A percentile compares a stretch with the other conserved stretches of the same genome.
These are phyloP conservation scores for Colletotrichum higginsianum DNA, from an alignment of 2,329 filamentous ascomycete genomes.

Conservation along the genomic window DNA sequence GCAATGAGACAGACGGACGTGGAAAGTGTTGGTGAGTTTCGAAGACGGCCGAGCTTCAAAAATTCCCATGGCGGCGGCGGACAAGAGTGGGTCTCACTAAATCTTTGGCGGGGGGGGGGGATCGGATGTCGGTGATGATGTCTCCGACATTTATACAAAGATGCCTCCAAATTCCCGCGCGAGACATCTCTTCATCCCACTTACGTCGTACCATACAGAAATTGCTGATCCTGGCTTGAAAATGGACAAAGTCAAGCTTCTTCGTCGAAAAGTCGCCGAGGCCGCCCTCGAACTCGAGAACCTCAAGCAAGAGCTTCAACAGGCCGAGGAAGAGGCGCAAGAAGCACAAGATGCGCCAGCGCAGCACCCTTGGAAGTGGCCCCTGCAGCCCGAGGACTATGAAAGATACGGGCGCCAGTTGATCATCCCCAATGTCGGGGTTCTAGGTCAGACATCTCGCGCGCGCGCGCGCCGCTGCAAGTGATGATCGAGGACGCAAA, in stretches of 20 bases:
- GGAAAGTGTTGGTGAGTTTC: background rate
- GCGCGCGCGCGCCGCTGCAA: background rate
- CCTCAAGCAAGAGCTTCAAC: slow-evolving; percentile 61
- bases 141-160: slow-evolving; percentile 22
- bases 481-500: background rate
- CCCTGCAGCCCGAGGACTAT: slow-evolving; percentile 81
- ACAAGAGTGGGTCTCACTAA: background rate
- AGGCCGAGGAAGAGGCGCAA: slow-evolving; percentile 52
- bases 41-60: slow-evolving; percentile 30
- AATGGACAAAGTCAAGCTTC: slow-evolving; percentile 58
- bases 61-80: slow-evolving; percentile 32
- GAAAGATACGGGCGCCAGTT: slow-evolving; percentile 91
- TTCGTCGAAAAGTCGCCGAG: slow-evolving; percentile 63
- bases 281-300: slow-evolving; percentile 64
- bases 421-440: slow-evolving; percentile 86
- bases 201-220: background rate
- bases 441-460: slow-evolving; percentile 70
- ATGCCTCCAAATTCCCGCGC: slow-evolving; percentile 4
- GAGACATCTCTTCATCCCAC: slow-evolving; percentile 13
- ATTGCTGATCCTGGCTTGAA: background rate
- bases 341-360: slow-evolving; percentile 30
- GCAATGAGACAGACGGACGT: background rate
- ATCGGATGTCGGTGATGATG: slow-evolving; percentile 29
- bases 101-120: slow-evolving; percentile 10
- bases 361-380: slow-evolving; percentile 69